Percentiles rank a stretch among this genome's conserved stretches.
Conservation (phyloP, 2,329 filamentous ascomycete species). For the Rutstroemia sp. region DNA sequence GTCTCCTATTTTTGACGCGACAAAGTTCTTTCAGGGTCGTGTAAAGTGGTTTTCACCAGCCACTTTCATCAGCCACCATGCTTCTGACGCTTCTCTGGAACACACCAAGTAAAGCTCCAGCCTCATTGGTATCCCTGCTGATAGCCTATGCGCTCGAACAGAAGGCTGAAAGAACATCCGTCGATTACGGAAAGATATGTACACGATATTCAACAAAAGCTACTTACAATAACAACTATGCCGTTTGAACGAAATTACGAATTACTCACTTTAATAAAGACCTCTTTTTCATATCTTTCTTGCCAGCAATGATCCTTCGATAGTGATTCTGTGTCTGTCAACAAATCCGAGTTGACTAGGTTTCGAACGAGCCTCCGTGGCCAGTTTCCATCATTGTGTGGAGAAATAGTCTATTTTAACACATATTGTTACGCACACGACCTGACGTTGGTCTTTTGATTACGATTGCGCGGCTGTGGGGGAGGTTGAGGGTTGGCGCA, state of each 20-base stretch:
- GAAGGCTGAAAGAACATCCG: constrained; percentile 11
- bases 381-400: constrained; percentile 7
- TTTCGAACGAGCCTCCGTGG: constrained; percentile 19
- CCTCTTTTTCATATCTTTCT: not conserved
- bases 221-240: not conserved
- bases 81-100: not conserved
- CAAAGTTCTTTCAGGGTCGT: not conserved
- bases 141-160: not conserved
- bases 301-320: constrained; percentile 28
- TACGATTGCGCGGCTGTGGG: constrained; percentile 13
- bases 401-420: not conserved
- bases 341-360: constrained; percentile 13
- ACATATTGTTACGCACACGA: not conserved
- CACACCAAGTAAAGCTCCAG: not conserved
- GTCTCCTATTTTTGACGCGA: constrained; percentile 8
- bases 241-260: not conserved
- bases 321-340: constrained; percentile 21
- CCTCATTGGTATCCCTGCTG: not conserved
- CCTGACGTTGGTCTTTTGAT: not conserved
- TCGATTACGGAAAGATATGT: not conserved
- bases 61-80: not conserved
- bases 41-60: constrained; percentile 13
- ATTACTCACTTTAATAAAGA: not conserved
- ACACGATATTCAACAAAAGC: not conserved
- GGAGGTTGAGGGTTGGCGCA: constrained; percentile 18